These are phyloP conservation scores for Xylaria sp. DNA, from an alignment of 2,329 filamentous ascomycete genomes.

Conservation along the genomic window DNA sequence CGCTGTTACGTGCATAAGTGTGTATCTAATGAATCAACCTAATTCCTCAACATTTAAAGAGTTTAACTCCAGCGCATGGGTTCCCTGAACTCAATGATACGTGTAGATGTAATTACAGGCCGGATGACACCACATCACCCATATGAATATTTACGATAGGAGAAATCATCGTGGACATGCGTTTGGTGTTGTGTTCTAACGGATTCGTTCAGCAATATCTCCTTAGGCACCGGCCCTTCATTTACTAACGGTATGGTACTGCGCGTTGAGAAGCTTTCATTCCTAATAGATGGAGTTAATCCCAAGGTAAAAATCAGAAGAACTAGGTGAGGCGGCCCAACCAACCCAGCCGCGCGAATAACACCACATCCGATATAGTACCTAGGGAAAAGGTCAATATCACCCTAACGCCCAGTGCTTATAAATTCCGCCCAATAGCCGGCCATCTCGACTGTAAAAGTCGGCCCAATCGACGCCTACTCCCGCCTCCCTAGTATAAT, in stretches of 20 bases:
- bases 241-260: background rate
- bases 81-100: background rate
- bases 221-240: background rate
- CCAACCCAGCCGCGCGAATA: slow-evolving; percentile 5
- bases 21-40: background rate
- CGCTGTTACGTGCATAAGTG: background rate
- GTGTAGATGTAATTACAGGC: background rate
- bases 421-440: background rate
- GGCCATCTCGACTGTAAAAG: background rate
- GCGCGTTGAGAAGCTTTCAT: background rate
- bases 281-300: slow-evolving; percentile 14
- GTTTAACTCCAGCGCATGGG: background rate
- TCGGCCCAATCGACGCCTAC: slow-evolving; percentile 11
- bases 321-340: background rate
- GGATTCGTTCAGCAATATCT: background rate
- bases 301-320: slow-evolving; percentile 4
- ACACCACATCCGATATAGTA: slow-evolving; percentile 5
- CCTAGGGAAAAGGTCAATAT: slow-evolving; percentile 2
- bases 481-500: slow-evolving; percentile 19
- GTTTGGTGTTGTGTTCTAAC: no score
- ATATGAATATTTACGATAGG: no score
- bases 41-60: background rate
- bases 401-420: slow-evolving; percentile 15
- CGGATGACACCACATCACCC: background rate
- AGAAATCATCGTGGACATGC: no score